phyloP scores from a whole-genome alignment of 2,329 filamentous ascomycete genomes.

The Chrysoporthe puriensis region DNA sequence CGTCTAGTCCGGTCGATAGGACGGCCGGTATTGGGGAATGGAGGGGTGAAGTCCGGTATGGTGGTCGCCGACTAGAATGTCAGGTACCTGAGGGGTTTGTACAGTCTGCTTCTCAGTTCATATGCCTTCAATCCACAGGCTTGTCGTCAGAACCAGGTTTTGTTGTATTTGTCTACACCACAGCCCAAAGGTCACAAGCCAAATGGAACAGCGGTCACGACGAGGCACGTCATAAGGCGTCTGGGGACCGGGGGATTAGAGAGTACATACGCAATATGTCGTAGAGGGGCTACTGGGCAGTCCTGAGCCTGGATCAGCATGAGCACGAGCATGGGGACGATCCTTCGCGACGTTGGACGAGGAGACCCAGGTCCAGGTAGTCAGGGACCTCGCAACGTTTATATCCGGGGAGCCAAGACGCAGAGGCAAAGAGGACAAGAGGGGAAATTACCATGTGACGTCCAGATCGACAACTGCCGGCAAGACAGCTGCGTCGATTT shows the following conservation, averaged over 20 bases:
- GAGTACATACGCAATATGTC: slow-evolving; percentile 9
- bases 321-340: slow-evolving; percentile 2
- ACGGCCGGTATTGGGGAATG: not conserved
- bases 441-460: not conserved
- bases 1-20: not conserved
- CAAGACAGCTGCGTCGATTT: not conserved
- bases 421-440: not conserved
- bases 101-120: not conserved
- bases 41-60: not conserved
- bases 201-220: not conserved
- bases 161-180: not conserved
- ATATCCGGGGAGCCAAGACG: not conserved
- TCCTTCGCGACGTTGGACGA: not conserved
- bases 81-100: not conserved
- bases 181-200: not conserved
- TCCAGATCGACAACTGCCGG: not conserved
- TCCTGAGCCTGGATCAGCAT: slow-evolving; percentile 4
- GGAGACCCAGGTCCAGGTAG: not conserved
- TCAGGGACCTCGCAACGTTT: not conserved
- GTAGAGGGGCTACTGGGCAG: not conserved
- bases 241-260: not conserved
- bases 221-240: slow-evolving; percentile 10
- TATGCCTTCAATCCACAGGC: not conserved
- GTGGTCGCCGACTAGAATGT: not conserved
- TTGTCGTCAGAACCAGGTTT: not conserved